Conservation (phyloP, 73 alveolate species). For the Paraurostyla sp. region DNA sequence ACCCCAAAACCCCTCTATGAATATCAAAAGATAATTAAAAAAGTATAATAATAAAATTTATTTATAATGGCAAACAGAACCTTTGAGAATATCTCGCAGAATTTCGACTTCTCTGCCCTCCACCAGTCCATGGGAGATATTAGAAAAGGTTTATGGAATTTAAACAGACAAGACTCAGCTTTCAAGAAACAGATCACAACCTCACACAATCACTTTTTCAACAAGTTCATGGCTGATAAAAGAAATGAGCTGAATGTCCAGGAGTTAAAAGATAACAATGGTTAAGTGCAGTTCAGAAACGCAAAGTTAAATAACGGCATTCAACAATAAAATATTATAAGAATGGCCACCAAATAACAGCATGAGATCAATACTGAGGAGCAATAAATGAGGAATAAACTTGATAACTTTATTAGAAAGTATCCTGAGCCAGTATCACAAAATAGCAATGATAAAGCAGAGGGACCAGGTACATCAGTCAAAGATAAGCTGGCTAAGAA, state of each 20-base stretch:
- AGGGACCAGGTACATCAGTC: no score
- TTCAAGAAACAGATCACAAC: neutral
- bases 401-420: neutral
- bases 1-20: no score
- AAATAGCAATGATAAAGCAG: no score
- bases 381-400: neutral
- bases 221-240: neutral
- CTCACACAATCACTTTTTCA: neutral
- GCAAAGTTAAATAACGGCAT: neutral
- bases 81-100: neutral
- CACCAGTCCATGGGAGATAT: constrained; percentile 16
- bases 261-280: neutral
- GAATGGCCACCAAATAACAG: neutral
- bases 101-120: constrained; percentile 9
- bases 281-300: neutral
- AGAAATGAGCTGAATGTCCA: constrained; percentile 9
- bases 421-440: no score
- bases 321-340: neutral
- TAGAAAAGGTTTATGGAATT: constrained; percentile 6
- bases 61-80: constrained; percentile 18
- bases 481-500: no score
- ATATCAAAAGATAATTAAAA: no score
- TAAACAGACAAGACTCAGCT: neutral
- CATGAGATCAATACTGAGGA: neutral
- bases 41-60: no score